These are phyloP conservation scores for Alternaria metachromatica DNA, from an alignment of 2,329 filamentous ascomycete species.

Conservation along the genomic window DNA sequence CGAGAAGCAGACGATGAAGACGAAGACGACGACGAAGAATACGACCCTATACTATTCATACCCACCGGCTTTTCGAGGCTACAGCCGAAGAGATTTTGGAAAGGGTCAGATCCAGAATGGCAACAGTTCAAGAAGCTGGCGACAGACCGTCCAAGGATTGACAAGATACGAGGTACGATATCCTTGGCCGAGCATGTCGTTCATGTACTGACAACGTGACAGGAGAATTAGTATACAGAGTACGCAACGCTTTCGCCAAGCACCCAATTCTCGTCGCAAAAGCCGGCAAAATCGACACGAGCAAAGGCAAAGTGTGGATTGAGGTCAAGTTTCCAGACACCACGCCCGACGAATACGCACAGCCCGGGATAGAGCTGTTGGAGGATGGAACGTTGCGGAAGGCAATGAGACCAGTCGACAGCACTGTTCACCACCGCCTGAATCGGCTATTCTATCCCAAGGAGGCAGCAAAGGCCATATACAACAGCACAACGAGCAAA, in stretches of 20 bases:
- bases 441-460: constrained; percentile 30
- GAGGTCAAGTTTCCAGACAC: constrained; percentile 57
- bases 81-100: constrained; percentile 52
- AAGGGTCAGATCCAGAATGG: constrained; percentile 62
- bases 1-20: constrained; percentile 37
- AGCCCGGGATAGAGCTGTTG: constrained; percentile 53
- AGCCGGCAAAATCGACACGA: constrained; percentile 50
- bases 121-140: constrained; percentile 57
- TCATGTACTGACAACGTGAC: constrained; percentile 8
- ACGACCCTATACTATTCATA: constrained; percentile 54
- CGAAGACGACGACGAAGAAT: constrained; percentile 41
- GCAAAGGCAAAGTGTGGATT: constrained; percentile 55
- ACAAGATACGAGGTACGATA: constrained; percentile 48
- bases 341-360: constrained; percentile 57
- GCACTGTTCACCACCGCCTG: constrained; percentile 48
- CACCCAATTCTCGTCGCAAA: constrained; percentile 37
- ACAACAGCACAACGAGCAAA: constrained; percentile 32
- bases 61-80: constrained; percentile 56
- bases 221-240: constrained; percentile 47
- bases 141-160: constrained; percentile 50
- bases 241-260: constrained; percentile 40
- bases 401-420: constrained; percentile 37
- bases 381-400: constrained; percentile 45
- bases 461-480: constrained; percentile 29
- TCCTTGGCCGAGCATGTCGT: not conserved